A percentile compares a stretch with the other conserved stretches of the same genome.
These are phyloP conservation scores for Trichoderma guizhouense DNA, from an alignment of 2,329 filamentous ascomycete species.

Conservation along the genomic window DNA sequence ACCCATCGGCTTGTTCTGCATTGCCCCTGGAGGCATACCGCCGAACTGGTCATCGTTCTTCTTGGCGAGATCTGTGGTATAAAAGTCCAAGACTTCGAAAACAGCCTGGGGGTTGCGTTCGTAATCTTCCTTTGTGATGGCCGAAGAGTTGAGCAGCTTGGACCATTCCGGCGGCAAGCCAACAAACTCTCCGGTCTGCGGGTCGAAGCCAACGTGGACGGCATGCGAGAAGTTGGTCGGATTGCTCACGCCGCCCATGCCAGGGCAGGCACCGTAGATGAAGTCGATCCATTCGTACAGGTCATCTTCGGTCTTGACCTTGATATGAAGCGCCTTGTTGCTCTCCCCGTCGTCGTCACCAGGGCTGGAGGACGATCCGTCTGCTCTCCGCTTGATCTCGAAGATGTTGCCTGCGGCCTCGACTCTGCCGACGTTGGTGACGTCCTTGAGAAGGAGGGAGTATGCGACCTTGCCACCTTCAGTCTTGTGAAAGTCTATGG, in stretches of 20 bases:
- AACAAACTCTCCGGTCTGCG: conserved; percentile 90
- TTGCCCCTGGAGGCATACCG: conserved; percentile 54
- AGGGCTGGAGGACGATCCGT: conserved; percentile 66
- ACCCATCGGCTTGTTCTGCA: conserved; percentile 61
- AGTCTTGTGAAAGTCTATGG: conserved; percentile 90
- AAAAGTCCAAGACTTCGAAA: conserved; percentile 80
- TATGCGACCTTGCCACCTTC: conserved; percentile 85
- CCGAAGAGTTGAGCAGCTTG: conserved; percentile 89
- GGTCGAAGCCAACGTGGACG: conserved; percentile 96
- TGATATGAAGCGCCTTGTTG: conserved; percentile 82
- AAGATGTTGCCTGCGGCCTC: conserved; percentile 91
- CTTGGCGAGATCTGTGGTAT: conserved; percentile 79
- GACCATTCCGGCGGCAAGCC: conserved; percentile 96
- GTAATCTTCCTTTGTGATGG: conserved; percentile 97
- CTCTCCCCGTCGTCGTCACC: conserved; percentile 80
- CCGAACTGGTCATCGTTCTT: conserved; percentile 68
- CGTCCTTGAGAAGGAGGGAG: conserved; percentile 79
- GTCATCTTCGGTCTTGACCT: conserved; percentile 92
- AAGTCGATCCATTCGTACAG: conserved; percentile 99
- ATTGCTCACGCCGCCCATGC: conserved; percentile 97
- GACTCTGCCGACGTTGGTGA: conserved; percentile 84
- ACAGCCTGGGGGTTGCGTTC: conserved; percentile 90
- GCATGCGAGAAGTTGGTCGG: conserved; percentile 97
- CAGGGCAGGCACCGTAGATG: conserved; percentile 93
- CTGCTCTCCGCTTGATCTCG: conserved; percentile 78